These are phyloP conservation scores for Skeletonema marinoi DNA, from an alignment of 108 stramenopile species.

Conservation along the genomic window DNA sequence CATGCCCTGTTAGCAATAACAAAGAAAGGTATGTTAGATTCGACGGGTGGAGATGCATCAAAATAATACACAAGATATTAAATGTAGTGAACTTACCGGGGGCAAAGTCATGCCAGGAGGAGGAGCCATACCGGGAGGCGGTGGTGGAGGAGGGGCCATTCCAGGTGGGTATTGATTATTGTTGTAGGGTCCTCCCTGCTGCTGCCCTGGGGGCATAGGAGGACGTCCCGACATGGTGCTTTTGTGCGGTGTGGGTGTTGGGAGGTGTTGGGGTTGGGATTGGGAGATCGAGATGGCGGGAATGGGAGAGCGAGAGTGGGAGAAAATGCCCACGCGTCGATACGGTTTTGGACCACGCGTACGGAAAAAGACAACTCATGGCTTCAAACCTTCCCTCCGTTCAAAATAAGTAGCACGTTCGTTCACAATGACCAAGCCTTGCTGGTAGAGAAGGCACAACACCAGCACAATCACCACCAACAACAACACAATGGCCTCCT, in stretches of 20 bases:
- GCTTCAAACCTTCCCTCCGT: no score
- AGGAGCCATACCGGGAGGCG: constrained; percentile 48
- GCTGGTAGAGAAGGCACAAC: no score
- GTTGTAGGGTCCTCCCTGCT: constrained; percentile 14
- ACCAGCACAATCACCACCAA: background rate
- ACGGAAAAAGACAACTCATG: no score
- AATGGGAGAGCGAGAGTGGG: no score
- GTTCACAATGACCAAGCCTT: no score
- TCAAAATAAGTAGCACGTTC: no score
- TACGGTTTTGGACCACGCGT: no score
- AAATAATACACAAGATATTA: background rate
- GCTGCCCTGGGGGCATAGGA: constrained; percentile 13
- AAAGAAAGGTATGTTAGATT: background rate
- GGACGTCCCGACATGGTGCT: constrained; percentile 4
- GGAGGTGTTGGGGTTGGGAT: no score
- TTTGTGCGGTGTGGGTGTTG: background rate
- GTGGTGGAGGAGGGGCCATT: constrained; percentile 31
- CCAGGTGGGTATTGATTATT: constrained; percentile 26
- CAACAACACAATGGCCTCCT: background rate
- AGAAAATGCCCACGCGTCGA: no score
- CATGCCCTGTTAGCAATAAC: constrained; percentile 12
- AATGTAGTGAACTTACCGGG: background rate
- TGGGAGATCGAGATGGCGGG: no score
- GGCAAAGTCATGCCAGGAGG: constrained; percentile 28
- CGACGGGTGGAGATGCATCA: background rate